Percentiles rank a stretch among this genome's conserved stretches.
These are phyloP conservation scores for Amanita pseudoporphyria DNA, from an alignment of 768 basidiomycete genomes.

Conservation along the genomic window DNA sequence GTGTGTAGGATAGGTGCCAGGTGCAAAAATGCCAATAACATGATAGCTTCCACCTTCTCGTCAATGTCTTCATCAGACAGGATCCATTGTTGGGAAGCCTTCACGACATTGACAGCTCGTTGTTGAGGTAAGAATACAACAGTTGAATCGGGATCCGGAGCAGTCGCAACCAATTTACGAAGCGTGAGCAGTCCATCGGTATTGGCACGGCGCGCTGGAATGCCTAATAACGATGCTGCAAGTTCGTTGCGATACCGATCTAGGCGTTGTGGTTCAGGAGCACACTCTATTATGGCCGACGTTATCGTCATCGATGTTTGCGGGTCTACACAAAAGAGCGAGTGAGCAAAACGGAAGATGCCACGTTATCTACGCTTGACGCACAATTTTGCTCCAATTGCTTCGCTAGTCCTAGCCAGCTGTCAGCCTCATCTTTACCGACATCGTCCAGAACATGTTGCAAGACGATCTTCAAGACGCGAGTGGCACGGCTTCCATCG, in stretches of 20 bases:
- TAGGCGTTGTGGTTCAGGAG: constrained; percentile 61
- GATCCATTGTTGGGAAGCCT: constrained; percentile 81
- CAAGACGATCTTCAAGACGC: constrained; percentile 53
- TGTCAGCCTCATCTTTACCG: constrained; percentile 56
- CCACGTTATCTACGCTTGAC: constrained; percentile 11
- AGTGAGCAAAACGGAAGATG: neutral
- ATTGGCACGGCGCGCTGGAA: constrained; percentile 53
- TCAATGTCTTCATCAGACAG: constrained; percentile 49
- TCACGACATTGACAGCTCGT: constrained; percentile 80
- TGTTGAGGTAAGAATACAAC: constrained; percentile 77
- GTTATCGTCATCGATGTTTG: constrained; percentile 60
- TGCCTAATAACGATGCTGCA: constrained; percentile 67
- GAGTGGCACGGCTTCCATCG: constrained; percentile 44
- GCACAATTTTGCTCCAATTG: constrained; percentile 53
- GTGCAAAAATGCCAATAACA: constrained; percentile 64
- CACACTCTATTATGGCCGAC: constrained; percentile 46
- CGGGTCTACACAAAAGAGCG: constrained; percentile 40
- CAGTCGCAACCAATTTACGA: constrained; percentile 58
- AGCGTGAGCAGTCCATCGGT: constrained; percentile 61
- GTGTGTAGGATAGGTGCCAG: constrained; percentile 85
- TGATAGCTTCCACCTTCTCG: constrained; percentile 70
- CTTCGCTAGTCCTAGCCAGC: constrained; percentile 68
- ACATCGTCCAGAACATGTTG: constrained; percentile 50
- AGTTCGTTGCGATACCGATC: constrained; percentile 85
- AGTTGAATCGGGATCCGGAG: constrained; percentile 73